Evolutionary conservation across 2,329 filamentous ascomycete species (phyloP), one percentile per base, ranked within the genome.

Genomic region (Rosellinia necatrix): DNA sequence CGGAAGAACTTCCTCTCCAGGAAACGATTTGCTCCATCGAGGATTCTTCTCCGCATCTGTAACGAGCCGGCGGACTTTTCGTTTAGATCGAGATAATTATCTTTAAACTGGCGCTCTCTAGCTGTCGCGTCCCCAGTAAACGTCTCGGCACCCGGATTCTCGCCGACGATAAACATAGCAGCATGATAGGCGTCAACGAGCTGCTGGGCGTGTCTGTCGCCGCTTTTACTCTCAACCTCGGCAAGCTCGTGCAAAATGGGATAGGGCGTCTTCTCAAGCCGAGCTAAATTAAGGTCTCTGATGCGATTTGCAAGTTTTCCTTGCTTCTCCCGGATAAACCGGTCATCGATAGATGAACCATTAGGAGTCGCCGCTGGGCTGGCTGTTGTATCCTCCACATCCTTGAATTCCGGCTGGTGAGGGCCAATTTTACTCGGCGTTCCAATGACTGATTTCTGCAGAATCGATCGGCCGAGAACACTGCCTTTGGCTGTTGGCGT

Each of bases 401-500:
- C 89, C 13, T 86, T 81, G 67, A 92, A 92, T 53, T 85, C 81
- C 27, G 82, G 70, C 49, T 82, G 75, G 60, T 91, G 85, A 13
- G 81, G 76, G 27, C 88, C 86, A 55, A 89, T 84, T 59, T 83
- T 81, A 65, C 83, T 88, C 10, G 91, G 86, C 22, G 87, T 86
- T 42, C 93, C 93, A 70, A 97, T 94, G 50, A 97, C 89, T 8
- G 93, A 96, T 65, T 88, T 90, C 56, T 89, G 87, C 66, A 96
- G 78, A 48, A 80, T 84, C 10, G 91, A 91, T 54, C 79, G 78
- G 50, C 81, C 82, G 53, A 84, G 89, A 15, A 85, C 76, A 68
- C 85, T 87, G 61, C 79, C 77, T 56, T 75, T 75, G 64, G 74
- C 75, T 29, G 71, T 65, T 25, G 70, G 65, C 10, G 68, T 68